A percentile compares a stretch with the other conserved stretches of the same genome.
Evolutionary conservation across 2,329 filamentous ascomycete genomes (phyloP).

Genomic region (Hansfordia pulvinata): DNA sequence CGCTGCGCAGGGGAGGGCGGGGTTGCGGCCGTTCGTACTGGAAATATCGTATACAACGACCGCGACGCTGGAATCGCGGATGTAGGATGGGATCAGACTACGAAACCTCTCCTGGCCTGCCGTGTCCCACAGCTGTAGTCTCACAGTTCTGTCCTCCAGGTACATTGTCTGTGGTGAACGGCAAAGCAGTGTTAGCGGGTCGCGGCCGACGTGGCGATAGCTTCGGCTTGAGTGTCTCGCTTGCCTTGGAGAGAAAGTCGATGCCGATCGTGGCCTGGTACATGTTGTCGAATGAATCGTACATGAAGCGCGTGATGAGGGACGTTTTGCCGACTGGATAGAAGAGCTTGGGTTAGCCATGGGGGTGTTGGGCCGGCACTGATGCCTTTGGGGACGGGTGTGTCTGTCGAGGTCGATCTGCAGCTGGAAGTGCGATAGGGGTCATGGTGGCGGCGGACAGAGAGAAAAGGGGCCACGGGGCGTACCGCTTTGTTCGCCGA

Average conservation of each 20-base stretch:
- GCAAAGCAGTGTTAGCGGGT: constrained; percentile 3
- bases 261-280: constrained; percentile 99
- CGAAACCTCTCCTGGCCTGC: constrained; percentile 96
- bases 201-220: background rate
- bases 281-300: constrained; percentile 99
- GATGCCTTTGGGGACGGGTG: too few relatives aligned
- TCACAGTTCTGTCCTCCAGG: constrained; percentile 93
- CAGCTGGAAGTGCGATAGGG: background rate
- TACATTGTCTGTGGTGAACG: constrained; percentile 97
- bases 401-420: too few relatives aligned
- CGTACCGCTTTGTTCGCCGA: constrained; percentile 97
- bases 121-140: constrained; percentile 96
- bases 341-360: too few relatives aligned
- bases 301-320: constrained; percentile 98
- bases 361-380: constrained; percentile 1
- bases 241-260: constrained; percentile 95
- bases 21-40: constrained; percentile 32
- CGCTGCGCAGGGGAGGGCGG: background rate
- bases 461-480: constrained; percentile 6
- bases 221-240: constrained; percentile 5
- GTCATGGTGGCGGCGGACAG: constrained; percentile 2
- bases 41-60: constrained; percentile 99
- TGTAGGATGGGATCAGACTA: constrained; percentile 94
- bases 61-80: constrained; percentile 92
- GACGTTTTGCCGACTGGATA: constrained; percentile 95